Percentiles rank a stretch among this genome's conserved stretches.
These are phyloP conservation scores for Tuber melanosporum DNA, from an alignment of 495 filamentous ascomycete genomes.

Conservation along the genomic window DNA sequence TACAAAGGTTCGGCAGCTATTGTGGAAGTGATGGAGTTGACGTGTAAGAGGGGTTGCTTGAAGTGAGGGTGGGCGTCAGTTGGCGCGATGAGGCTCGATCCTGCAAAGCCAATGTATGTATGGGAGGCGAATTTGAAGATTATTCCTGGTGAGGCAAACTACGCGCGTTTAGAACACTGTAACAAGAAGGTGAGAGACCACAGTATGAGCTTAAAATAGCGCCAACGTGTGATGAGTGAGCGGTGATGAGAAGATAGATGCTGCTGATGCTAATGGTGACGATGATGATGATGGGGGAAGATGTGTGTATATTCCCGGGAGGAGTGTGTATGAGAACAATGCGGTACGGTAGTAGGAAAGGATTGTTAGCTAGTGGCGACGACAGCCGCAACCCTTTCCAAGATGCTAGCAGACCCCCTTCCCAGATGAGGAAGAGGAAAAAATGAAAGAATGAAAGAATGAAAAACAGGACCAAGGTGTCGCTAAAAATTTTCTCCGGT, in stretches of 20 bases:
- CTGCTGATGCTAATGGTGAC: conserved; percentile 32
- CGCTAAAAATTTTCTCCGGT: conserved; percentile 1
- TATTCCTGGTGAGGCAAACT: conserved; percentile 33
- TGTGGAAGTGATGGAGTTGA: conserved; percentile 36
- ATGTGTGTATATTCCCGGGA: conserved; percentile 28
- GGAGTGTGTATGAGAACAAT: conserved; percentile 18
- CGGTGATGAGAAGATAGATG: conserved; percentile 19
- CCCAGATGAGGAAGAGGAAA: conserved; percentile 3
- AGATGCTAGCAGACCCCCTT: neutral
- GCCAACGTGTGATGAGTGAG: conserved; percentile 26
- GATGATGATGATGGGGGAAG: conserved; percentile 19
- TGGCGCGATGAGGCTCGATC: conserved; percentile 36
- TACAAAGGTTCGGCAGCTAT: conserved; percentile 28
- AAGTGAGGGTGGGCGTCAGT: conserved; percentile 31
- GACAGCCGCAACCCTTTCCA: neutral
- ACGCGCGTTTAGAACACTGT: conserved; percentile 36
- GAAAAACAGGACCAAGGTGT: neutral
- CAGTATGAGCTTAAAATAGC: conserved; percentile 19
- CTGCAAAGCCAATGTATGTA: conserved; percentile 24
- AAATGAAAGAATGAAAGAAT: neutral
- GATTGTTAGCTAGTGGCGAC: conserved; percentile 5
- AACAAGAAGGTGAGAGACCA: conserved; percentile 10
- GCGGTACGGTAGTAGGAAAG: conserved; percentile 8
- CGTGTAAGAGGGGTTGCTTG: conserved; percentile 13
- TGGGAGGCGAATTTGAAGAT: conserved; percentile 29